phyloP scores from a whole-genome alignment of 805 yeast genomes.

The Schwanniomyces occidentalis region DNA sequence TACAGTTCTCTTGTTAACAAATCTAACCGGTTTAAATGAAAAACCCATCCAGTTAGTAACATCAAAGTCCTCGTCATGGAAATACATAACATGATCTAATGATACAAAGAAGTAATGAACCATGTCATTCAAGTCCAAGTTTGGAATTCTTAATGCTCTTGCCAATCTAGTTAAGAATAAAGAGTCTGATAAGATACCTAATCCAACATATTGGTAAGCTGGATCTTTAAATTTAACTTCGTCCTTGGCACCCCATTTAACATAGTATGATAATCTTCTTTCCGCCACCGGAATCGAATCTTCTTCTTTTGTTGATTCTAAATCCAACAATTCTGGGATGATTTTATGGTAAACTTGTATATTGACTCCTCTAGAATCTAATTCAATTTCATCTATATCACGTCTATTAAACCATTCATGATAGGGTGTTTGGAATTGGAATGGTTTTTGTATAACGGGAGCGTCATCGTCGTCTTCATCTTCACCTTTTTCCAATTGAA shows the following conservation, averaged over 20 bases:
- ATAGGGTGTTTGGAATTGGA: slow-evolving; percentile 34
- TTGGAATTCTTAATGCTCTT: slow-evolving; percentile 47
- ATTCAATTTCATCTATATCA: slow-evolving; percentile 13
- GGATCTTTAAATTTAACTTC: slow-evolving; percentile 15
- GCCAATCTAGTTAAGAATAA: slow-evolving; percentile 53
- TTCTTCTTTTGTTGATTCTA: slow-evolving; percentile 23
- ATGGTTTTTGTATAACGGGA: slow-evolving; percentile 25
- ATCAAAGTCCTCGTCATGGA: slow-evolving; percentile 55
- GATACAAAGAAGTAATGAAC: slow-evolving; percentile 52
- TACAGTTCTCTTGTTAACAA: slow-evolving; percentile 54
- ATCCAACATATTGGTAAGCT: slow-evolving; percentile 48
- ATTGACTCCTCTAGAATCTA: slow-evolving; percentile 13
- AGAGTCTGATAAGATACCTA: slow-evolving; percentile 62
- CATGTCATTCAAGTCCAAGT: slow-evolving; percentile 17
- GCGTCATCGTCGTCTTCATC: slow-evolving; percentile 28
- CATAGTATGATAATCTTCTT: slow-evolving; percentile 25
- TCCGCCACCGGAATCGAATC: slow-evolving; percentile 23
- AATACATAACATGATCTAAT: slow-evolving; percentile 66
- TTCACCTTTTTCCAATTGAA: slow-evolving; percentile 23
- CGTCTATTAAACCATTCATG: slow-evolving; percentile 30
- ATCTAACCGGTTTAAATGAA: slow-evolving; percentile 47
- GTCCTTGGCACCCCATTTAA: slow-evolving; percentile 26
- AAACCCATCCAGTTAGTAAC: slow-evolving; percentile 54
- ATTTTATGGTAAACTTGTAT: slow-evolving; percentile 25
- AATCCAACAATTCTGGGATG: slow-evolving; percentile 34